Base-by-base conservation (phyloP, 2,329 filamentous ascomycete genomes). In the Sclerotinia borealis region DNA sequence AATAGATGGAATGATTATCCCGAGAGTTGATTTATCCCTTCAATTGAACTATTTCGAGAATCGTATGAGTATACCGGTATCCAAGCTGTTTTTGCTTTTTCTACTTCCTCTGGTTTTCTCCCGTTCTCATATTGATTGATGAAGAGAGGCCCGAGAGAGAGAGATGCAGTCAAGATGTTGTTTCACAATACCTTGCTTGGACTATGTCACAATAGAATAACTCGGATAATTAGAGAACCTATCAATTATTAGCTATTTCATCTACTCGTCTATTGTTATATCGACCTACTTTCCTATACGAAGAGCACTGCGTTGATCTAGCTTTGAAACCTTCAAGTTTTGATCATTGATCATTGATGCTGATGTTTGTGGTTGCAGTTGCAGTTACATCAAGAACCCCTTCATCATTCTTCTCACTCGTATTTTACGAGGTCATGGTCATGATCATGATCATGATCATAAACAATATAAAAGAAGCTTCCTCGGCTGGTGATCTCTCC, bases 121-220 rank as follows among this genome's bases (percentile, higher is more conserved):
- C 34, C 34, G n/a, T 37, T 5, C 19, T 29, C 52, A 45, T 22
- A 3, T 45, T 22, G 17, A 3, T 45, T 22, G 17, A 45, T 45
- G 41, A 45, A n/a, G 19, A 22, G 41, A 45, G 41, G 22, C 41
- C 41, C 22, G 34, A 37, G 36, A 17, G 52, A 8, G 36, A n/a
- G 27, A 45, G 39, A 47, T 47, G 37, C 48, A 29, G 22, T 61
- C 51, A 22, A 54, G 59, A 61, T 52, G 22, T 31, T 34, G 59
- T 61, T 55, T 55, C 59, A 61, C 59, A 43, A 61, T 47, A 36
- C 59, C 59, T 61, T 47, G 59, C 22, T 11, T 47, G 49, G 55
- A 25, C 49, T 22, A 47, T 49, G 43, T 47, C 48, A 55, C n/a
- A 47, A 52, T 29, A 61, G 43, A 37, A 43, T 34, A n/a, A 52